Conservation (phyloP, 306 rosid genomes). For the Pterocarpus macrocarpus region DNA sequence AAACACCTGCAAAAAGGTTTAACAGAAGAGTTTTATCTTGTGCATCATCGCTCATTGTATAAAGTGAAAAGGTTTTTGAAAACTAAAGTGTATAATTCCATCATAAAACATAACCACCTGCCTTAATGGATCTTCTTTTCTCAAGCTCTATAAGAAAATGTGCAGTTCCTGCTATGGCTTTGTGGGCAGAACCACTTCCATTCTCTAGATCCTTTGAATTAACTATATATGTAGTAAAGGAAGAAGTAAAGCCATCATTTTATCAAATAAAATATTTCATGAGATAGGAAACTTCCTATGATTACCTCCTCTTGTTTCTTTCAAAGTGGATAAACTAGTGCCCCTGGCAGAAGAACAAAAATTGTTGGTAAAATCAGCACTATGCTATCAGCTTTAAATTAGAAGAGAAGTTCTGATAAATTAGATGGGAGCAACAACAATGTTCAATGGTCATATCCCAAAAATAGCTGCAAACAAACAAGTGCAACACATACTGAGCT, state of each 20-base stretch:
- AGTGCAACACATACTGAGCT: conserved; percentile 55
- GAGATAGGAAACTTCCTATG: background rate
- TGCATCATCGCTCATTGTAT: too few relatives aligned
- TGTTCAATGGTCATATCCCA: background rate
- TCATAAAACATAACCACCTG: conserved; percentile 7
- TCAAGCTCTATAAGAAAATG: conserved; percentile 79
- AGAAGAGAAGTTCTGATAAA: background rate
- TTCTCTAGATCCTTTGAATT: conserved; percentile 57
- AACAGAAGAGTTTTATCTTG: background rate
- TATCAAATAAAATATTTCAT: background rate
- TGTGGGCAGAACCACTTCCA: conserved; percentile 45
- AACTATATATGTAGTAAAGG: conserved; percentile 46
- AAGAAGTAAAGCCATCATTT: conserved; percentile 26
- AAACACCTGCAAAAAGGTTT: conserved; percentile 65
- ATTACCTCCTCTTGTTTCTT: conserved; percentile 56
- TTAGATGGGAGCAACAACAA: background rate
- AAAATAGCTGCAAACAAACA: conserved; percentile 12
- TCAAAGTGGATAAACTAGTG: conserved; percentile 36
- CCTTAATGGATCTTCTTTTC: conserved; percentile 85
- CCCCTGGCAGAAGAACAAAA: conserved; percentile 54
- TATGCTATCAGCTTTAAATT: background rate
- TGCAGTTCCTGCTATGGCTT: conserved; percentile 82
- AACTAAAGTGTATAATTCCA: too few relatives aligned
- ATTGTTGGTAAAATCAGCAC: conserved; percentile 31
- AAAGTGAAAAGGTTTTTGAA: too few relatives aligned